These are phyloP conservation scores for Fusarium subtropicale DNA, from an alignment of 2,329 filamentous ascomycete species.

Conservation along the genomic window DNA sequence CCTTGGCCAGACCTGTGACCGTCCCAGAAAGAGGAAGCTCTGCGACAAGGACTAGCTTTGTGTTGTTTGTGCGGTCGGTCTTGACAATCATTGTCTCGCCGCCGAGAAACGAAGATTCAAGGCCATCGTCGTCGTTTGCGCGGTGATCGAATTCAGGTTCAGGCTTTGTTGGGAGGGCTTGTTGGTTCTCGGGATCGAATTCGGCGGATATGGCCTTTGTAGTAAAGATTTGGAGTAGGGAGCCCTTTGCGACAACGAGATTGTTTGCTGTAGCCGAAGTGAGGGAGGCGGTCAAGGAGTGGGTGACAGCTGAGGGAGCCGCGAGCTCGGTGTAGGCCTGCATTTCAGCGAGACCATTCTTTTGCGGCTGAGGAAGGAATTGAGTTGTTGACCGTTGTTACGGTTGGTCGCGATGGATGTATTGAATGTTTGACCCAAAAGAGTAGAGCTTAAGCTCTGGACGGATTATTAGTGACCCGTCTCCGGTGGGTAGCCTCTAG, in stretches of 20 bases:
- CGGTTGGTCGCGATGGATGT: conserved; percentile 26
- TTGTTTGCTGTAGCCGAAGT: conserved; percentile 81
- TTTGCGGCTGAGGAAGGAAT: conserved; percentile 33
- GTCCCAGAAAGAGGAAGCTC: conserved; percentile 88
- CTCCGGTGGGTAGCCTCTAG: conserved; percentile 1
- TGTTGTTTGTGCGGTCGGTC: conserved; percentile 72
- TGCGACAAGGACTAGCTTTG: conserved; percentile 84
- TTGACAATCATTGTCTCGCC: conserved; percentile 70
- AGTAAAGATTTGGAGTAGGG: conserved; percentile 90
- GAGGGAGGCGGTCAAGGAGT: conserved; percentile 84
- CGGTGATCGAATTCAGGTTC: conserved; percentile 64
- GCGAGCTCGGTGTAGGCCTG: conserved; percentile 98
- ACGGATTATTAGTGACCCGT: conserved; percentile 32
- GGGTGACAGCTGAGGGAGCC: conserved; percentile 92
- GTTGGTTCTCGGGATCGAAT: conserved; percentile 60
- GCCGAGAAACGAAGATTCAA: conserved; percentile 74
- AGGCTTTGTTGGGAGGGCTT: conserved; percentile 53
- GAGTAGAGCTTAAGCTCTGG: conserved; percentile 35
- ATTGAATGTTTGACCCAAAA: conserved; percentile 34
- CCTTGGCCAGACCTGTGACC: conserved; percentile 81
- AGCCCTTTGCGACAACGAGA: conserved; percentile 91
- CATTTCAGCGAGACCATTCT: conserved; percentile 68
- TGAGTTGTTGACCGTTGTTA: conserved; percentile 22
- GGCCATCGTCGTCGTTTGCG: conserved; percentile 70
- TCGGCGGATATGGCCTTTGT: conserved; percentile 75